Evolutionary conservation across 768 basidiomycete genomes (phyloP).

Genomic region (Candolleomyces aberdarensis): DNA sequence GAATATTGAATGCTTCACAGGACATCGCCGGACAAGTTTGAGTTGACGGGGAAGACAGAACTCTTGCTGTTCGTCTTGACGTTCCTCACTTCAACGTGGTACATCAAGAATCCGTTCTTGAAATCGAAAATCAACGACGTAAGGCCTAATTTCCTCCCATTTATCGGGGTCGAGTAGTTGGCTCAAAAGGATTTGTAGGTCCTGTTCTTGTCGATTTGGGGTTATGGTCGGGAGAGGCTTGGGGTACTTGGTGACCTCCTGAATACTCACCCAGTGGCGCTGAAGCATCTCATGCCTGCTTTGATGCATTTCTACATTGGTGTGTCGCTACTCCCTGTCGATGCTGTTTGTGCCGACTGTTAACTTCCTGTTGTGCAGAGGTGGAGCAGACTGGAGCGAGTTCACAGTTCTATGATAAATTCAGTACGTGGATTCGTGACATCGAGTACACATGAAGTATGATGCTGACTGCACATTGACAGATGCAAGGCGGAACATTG

Average conservation of each 20-base stretch:
- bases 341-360: background rate
- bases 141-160: conserved; percentile 14
- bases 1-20: conserved; percentile 25
- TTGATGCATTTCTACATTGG: conserved; percentile 95
- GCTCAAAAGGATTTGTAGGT: conserved; percentile 40
- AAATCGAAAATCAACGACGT: conserved; percentile 97
- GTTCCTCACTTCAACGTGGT: conserved; percentile 92
- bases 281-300: conserved; percentile 87
- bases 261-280: conserved; percentile 79
- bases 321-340: conserved; percentile 28
- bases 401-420: conserved; percentile 99
- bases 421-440: conserved; percentile 53
- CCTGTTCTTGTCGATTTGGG: conserved; percentile 69
- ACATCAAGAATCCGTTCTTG: conserved; percentile 97
- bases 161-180: background rate
- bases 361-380: conserved; percentile 46
- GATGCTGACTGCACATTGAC: background rate
- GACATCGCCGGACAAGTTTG: conserved; percentile 73
- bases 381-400: conserved; percentile 97
- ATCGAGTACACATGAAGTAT: background rate
- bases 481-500: conserved; percentile 70
- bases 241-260: conserved; percentile 82
- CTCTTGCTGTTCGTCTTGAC: conserved; percentile 85
- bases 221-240: conserved; percentile 59
- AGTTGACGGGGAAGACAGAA: conserved; percentile 81